Evolutionary conservation across 2,329 filamentous ascomycete genomes (phyloP).

Genomic region (Trichoderma citrinoviride): DNA sequence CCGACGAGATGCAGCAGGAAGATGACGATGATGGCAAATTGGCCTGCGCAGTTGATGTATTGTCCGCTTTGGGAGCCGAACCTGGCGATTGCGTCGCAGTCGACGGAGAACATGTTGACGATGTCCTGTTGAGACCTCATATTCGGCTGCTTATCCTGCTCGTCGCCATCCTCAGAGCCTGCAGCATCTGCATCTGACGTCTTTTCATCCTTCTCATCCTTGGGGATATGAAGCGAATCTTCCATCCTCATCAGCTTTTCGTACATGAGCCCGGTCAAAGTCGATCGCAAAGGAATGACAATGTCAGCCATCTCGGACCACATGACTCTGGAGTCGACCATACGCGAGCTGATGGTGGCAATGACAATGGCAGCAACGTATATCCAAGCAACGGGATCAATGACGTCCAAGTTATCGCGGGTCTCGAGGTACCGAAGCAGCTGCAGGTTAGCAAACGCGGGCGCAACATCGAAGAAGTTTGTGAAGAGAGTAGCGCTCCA

Average conservation of each 20-base stretch:
- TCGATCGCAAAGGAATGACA: constrained; percentile 10
- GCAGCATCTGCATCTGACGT: not conserved
- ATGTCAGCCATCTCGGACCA: constrained; percentile 11
- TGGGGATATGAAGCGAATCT: constrained; percentile 12
- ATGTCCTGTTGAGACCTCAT: constrained; percentile 10
- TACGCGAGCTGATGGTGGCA: constrained; percentile 11
- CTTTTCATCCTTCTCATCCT: constrained; percentile 8
- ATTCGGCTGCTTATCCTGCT: not conserved
- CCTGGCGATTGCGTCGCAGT: constrained; percentile 14
- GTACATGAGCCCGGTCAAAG: constrained; percentile 12
- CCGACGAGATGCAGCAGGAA: constrained; percentile 12
- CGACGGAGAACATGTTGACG: constrained; percentile 16
- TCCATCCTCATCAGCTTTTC: constrained; percentile 16
- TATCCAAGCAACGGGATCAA: constrained; percentile 14
- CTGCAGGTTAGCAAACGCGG: constrained; percentile 15
- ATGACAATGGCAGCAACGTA: constrained; percentile 6
- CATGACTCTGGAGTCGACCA: constrained; percentile 17
- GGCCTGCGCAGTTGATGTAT: constrained; percentile 11
- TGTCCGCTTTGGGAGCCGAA: constrained; percentile 10
- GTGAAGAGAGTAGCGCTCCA: constrained; percentile 8
- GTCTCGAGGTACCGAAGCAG: constrained; percentile 10
- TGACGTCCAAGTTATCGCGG: not conserved
- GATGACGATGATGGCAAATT: not conserved
- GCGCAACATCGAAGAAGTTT: constrained; percentile 14
- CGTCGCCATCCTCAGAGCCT: not conserved